These are phyloP conservation scores for Knoxia roxburghii DNA, from an alignment of 257 asterid genomes.

Conservation along the genomic window DNA sequence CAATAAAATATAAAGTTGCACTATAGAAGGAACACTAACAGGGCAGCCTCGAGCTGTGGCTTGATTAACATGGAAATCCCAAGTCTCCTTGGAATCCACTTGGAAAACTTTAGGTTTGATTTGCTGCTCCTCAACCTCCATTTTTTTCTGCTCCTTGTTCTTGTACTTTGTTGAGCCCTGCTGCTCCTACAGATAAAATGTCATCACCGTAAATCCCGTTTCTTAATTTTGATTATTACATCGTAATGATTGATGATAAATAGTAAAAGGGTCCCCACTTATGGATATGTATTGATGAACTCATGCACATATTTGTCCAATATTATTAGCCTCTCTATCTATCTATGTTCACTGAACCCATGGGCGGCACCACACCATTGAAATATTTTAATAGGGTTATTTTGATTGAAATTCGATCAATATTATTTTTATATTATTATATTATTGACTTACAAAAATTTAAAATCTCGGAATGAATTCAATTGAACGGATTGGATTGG, in stretches of 20 bases:
- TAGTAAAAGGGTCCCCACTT: neutral
- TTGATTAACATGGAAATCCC: slow-evolving; percentile 39
- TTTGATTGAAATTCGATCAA: too few species aligned
- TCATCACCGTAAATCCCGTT: neutral
- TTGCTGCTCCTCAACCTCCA: slow-evolving; percentile 28
- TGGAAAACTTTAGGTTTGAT: slow-evolving; percentile 24
- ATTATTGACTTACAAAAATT: too few species aligned
- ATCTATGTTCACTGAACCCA: too few species aligned
- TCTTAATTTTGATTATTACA: neutral
- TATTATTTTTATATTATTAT: too few species aligned
- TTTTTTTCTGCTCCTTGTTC: neutral
- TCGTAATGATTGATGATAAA: neutral
- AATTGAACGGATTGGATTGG: too few species aligned
- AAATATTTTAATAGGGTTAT: too few species aligned
- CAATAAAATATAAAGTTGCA: neutral
- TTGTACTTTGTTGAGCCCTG: neutral
- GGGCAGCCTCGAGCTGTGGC: slow-evolving; percentile 36
- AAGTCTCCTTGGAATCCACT: slow-evolving; percentile 35
- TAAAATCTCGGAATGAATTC: too few species aligned
- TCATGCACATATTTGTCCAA: too few species aligned
- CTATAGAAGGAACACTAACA: slow-evolving; percentile 26
- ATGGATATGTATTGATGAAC: neutral
- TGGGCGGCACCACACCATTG: too few species aligned
- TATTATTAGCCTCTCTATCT: too few species aligned
- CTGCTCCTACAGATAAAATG: neutral